Conservation (phyloP, 768 basidiomycete genomes). For the Suillus placidus region DNA sequence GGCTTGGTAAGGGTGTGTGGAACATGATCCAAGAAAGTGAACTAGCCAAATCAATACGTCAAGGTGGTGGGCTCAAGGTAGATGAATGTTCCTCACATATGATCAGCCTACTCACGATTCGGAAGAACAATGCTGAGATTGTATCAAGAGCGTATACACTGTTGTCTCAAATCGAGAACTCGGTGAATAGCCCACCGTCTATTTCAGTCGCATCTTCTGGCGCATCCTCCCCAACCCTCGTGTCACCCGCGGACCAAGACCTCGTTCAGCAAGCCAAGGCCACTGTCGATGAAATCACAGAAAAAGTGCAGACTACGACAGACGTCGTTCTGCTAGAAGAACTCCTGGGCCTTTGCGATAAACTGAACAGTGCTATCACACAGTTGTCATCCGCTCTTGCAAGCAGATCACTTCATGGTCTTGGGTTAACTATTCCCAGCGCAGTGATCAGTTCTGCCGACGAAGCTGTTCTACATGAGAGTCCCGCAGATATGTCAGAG, state of each 20-base stretch:
- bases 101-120: background rate
- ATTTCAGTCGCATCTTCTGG: constrained; percentile 9
- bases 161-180: constrained; percentile 41
- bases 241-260: constrained; percentile 34
- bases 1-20: constrained; percentile 73
- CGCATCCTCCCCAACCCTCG: background rate
- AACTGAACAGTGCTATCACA: constrained; percentile 59
- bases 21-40: constrained; percentile 86
- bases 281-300: constrained; percentile 53
- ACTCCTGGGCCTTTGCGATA: constrained; percentile 73
- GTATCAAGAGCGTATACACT: constrained; percentile 44
- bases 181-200: constrained; percentile 16
- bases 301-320: constrained; percentile 54
- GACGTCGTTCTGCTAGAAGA: constrained; percentile 67
- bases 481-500: constrained; percentile 10
- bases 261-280: constrained; percentile 53
- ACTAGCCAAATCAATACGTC: constrained; percentile 68
- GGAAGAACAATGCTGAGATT: constrained; percentile 8
- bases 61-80: constrained; percentile 51
- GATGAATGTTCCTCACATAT: constrained; percentile 41
- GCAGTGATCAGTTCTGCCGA: constrained; percentile 29
- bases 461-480: constrained; percentile 27
- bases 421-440: constrained; percentile 44
- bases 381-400: constrained; percentile 42
- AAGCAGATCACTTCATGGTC: constrained; percentile 46